phyloP scores from a whole-genome alignment of 2,329 filamentous ascomycete genomes.

The Sporothrix brunneoviolacea region DNA sequence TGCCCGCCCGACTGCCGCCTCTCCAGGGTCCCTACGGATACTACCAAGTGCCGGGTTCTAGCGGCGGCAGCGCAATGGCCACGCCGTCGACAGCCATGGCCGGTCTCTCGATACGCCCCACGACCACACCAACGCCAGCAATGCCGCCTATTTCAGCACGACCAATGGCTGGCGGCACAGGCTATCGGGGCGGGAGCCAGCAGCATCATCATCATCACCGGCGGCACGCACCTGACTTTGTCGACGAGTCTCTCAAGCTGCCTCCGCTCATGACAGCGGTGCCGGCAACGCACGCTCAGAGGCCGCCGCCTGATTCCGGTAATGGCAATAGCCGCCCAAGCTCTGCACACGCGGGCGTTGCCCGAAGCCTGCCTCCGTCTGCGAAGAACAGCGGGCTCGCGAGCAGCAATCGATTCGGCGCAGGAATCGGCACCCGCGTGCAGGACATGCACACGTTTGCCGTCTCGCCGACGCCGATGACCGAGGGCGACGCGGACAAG shows the following conservation, averaged over 20 bases:
- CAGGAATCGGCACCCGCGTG: not conserved
- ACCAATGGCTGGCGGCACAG: not conserved
- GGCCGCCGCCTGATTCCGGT: not conserved
- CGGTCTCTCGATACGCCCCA: constrained; percentile 20
- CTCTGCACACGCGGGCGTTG: not conserved
- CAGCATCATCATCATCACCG: constrained; percentile 5
- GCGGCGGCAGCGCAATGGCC: not conserved
- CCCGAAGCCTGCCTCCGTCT: too few species aligned
- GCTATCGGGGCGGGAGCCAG: not conserved
- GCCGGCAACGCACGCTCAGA: not conserved
- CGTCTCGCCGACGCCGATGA: constrained; percentile 4
- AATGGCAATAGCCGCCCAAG: not conserved
- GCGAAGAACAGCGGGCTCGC: not conserved
- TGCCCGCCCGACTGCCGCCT: constrained; percentile 46
- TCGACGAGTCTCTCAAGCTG: constrained; percentile 46
- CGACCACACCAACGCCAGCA: constrained; percentile 17
- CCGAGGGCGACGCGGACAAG: not conserved
- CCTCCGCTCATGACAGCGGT: constrained; percentile 45
- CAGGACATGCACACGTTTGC: constrained; percentile 12
- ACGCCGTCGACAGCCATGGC: constrained; percentile 10
- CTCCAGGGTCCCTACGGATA: constrained; percentile 36
- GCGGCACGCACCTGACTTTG: not conserved
- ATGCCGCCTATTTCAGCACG: not conserved
- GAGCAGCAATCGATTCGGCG: not conserved
- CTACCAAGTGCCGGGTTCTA: not conserved